These are phyloP conservation scores for Phaeoacremonium minimum DNA, from an alignment of 2,329 filamentous ascomycete genomes.

Conservation along the genomic window DNA sequence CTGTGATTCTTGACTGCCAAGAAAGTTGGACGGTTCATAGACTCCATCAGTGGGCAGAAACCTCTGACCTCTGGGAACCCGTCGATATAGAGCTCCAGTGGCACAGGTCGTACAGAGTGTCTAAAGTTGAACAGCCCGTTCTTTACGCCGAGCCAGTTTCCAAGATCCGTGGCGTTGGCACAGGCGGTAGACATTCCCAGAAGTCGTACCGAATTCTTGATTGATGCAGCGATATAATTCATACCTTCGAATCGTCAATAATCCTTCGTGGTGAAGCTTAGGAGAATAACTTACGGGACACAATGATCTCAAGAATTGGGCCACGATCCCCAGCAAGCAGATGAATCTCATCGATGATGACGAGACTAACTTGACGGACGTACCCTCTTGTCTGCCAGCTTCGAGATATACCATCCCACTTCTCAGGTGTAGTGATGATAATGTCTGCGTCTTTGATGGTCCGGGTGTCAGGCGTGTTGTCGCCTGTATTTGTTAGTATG, in stretches of 20 bases:
- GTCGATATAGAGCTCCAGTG: slow-evolving; percentile 93
- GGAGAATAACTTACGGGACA: slow-evolving; percentile 45
- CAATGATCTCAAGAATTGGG: slow-evolving; percentile 97
- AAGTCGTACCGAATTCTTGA: slow-evolving; percentile 80
- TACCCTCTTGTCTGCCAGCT: slow-evolving; percentile 98
- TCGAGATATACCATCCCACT: slow-evolving; percentile 99
- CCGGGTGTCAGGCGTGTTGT: slow-evolving; percentile 95
- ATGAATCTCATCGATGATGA: slow-evolving; percentile 99
- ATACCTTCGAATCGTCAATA: slow-evolving; percentile 57
- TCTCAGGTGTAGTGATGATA: slow-evolving; percentile 98
- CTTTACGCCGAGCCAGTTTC: slow-evolving; percentile 95
- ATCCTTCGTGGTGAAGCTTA: not conserved
- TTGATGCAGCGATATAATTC: slow-evolving; percentile 98
- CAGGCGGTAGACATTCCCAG: slow-evolving; percentile 99
- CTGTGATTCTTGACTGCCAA: slow-evolving; percentile 95
- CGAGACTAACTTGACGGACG: slow-evolving; percentile 87
- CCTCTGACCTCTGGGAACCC: slow-evolving; percentile 93
- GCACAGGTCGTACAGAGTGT: slow-evolving; percentile 93
- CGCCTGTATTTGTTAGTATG: slow-evolving; percentile 43
- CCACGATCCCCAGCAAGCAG: slow-evolving; percentile 93
- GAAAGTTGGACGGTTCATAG: slow-evolving; percentile 97
- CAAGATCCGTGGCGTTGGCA: slow-evolving; percentile 90
- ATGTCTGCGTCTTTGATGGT: slow-evolving; percentile 96
- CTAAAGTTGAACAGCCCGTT: slow-evolving; percentile 95
- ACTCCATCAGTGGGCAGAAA: slow-evolving; percentile 97